Evolutionary conservation across 768 basidiomycete species (phyloP).

Genomic region (Psilocybe sp.): DNA sequence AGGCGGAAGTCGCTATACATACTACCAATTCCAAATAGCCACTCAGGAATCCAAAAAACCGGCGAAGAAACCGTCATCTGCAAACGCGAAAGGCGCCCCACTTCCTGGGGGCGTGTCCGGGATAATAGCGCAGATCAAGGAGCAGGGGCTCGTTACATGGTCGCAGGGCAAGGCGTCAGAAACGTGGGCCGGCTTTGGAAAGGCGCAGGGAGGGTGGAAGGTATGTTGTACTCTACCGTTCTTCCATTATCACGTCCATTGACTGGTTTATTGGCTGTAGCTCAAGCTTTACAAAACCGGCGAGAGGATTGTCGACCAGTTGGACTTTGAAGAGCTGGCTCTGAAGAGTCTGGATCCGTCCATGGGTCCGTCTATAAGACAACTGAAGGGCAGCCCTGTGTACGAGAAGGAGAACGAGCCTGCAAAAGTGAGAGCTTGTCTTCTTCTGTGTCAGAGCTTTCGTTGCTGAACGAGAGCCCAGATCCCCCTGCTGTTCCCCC

Average conservation of each 20-base stretch:
- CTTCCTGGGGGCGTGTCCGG: background rate
- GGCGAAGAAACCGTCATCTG: constrained; percentile 20
- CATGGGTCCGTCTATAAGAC: constrained; percentile 49
- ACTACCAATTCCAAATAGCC: constrained; percentile 43
- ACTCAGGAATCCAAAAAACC: constrained; percentile 9
- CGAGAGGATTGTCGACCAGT: constrained; percentile 63
- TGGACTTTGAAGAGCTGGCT: constrained; percentile 81
- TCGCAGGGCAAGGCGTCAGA: constrained; percentile 48
- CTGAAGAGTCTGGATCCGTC: constrained; percentile 73
- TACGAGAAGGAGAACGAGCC: constrained; percentile 17
- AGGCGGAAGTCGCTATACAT: constrained; percentile 28
- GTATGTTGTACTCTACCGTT: constrained; percentile 34
- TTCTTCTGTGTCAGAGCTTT: background rate
- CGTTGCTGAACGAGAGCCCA: constrained; percentile 20
- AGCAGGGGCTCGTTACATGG: constrained; percentile 47
- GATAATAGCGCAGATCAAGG: constrained; percentile 15
- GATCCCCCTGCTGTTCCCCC: constrained; percentile 68
- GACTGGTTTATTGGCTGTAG: too few species aligned
- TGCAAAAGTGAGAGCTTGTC: constrained; percentile 8
- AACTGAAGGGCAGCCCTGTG: constrained; percentile 18
- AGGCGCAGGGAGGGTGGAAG: constrained; percentile 71
- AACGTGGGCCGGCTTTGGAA: constrained; percentile 68
- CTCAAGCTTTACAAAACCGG: constrained; percentile 59
- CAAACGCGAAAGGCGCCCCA: constrained; percentile 5
- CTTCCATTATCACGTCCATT: too few species aligned